Evolutionary conservation across 495 filamentous ascomycete genomes (phyloP), one percentile per base, ranked within the genome.

Genomic region (Tuber borchii): DNA sequence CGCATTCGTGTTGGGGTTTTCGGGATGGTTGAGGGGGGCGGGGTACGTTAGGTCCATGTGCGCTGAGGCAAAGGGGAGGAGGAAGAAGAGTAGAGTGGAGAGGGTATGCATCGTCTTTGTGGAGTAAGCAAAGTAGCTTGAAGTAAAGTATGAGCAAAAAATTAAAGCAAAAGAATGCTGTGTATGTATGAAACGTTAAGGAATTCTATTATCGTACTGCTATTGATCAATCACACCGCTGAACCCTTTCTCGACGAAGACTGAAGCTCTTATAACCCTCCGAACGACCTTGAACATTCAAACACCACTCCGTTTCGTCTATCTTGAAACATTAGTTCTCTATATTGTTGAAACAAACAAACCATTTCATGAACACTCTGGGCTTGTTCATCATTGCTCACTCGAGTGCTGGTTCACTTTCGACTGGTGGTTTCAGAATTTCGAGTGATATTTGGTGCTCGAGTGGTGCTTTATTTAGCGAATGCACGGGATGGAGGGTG

Each of bases 1-100:
- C 79, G 51, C 71, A 72, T 82, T 77, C 26, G 85, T 83, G 76
- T 86, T 83, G 17, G 86, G 85, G 85, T 89, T 90, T 81, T 75
- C 83, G 81, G 87, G 86, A 79, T 85, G 86, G 31, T 85, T 84
- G 73, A 91, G 84, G 14, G 89, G 88, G 22, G 86, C 77, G n/a
- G 90, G 90, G 72, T 84, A 84, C 37, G 77, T 78, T 86, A 92
- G 88, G 80, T 86, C 84, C 86, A 91, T 90, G 83, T 92, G 90
- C 19, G 87, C 89, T 75, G 71, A 83, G 74, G 83, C 82, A 48
- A 84, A 75, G 70, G 83, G 79, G 48, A 85, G 76, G 73, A 85
- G 85, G 56, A 31, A 12, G 73, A 87, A 80, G 75, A 85, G 79
- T 75, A 82, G 71, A 51, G 79, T 77, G 20, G 82, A 77, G 51